phyloP scores from a whole-genome alignment of 2,329 filamentous ascomycete species.

The Verticillium dahliae region DNA sequence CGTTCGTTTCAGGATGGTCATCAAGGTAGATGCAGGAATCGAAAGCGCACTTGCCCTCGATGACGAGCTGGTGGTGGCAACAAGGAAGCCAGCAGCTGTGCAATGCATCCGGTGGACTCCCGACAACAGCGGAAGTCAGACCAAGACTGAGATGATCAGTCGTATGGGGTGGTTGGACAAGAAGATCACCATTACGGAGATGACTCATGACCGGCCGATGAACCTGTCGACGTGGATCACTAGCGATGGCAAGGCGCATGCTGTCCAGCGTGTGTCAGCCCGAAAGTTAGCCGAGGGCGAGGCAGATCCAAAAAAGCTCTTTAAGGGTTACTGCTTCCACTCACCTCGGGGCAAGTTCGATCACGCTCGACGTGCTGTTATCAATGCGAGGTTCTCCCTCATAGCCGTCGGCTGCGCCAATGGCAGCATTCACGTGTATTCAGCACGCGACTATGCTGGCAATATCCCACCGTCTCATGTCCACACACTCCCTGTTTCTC shows the following conservation, averaged over 20 bases:
- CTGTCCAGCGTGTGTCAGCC: conserved; percentile 64
- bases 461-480: conserved; percentile 85
- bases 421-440: conserved; percentile 82
- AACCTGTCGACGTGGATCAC: conserved; percentile 92
- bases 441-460: conserved; percentile 84
- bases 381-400: conserved; percentile 92
- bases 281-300: conserved; percentile 30
- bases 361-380: conserved; percentile 66
- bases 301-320: conserved; percentile 59
- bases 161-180: conserved; percentile 82
- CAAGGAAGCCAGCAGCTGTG: conserved; percentile 83
- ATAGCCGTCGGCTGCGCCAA: conserved; percentile 79
- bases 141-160: conserved; percentile 81
- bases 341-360: conserved; percentile 53
- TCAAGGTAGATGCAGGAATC: conserved; percentile 95
- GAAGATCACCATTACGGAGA: conserved; percentile 68
- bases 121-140: conserved; percentile 75
- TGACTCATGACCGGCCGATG: conserved; percentile 95
- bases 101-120: conserved; percentile 95
- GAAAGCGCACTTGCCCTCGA: conserved; percentile 81
- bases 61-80: conserved; percentile 88
- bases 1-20: conserved; percentile 92
- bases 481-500: conserved; percentile 63
- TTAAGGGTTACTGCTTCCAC: conserved; percentile 90
- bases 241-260: conserved; percentile 79